These are phyloP conservation scores for Dillenia turbinata DNA, from an alignment of 164 flowering plant genomes.

Conservation along the genomic window DNA sequence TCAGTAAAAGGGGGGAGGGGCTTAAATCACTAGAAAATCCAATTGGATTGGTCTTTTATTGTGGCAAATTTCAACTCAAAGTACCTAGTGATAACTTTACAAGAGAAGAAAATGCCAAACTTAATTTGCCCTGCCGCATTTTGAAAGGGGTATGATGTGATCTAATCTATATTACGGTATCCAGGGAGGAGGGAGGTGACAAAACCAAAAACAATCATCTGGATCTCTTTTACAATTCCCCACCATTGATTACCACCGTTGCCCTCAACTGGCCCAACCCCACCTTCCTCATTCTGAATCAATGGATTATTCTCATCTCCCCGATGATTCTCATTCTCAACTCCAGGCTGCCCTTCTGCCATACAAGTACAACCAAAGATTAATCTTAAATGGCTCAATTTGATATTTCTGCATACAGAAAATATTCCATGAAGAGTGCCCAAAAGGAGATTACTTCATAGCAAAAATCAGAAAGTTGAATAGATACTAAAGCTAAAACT, in stretches of 20 bases:
- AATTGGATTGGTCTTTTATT: no score
- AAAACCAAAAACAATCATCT: constrained; percentile 83
- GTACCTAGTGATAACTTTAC: no score
- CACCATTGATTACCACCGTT: constrained; percentile 59
- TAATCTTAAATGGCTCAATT: no score
- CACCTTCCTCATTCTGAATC: constrained; percentile 42
- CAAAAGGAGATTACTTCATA: no score
- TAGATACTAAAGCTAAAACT: no score
- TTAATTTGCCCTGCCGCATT: no score
- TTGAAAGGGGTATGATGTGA: not conserved
- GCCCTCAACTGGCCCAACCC: constrained; percentile 27
- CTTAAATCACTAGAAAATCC: no score
- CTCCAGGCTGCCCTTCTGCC: constrained; percentile 50
- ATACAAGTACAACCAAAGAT: not conserved
- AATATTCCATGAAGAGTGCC: no score
- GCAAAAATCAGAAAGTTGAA: no score
- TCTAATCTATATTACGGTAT: constrained; percentile 72
- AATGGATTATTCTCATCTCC: constrained; percentile 32
- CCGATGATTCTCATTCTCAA: constrained; percentile 41
- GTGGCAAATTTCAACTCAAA: no score
- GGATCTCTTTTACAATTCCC: constrained; percentile 78
- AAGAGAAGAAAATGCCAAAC: not conserved
- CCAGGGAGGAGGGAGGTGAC: constrained; percentile 89
- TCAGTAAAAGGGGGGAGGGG: no score
- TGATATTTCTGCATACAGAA: no score